phyloP scores from a whole-genome alignment of 371 early-diverging fungal species.

The Apophysomyces trapeziformis region DNA sequence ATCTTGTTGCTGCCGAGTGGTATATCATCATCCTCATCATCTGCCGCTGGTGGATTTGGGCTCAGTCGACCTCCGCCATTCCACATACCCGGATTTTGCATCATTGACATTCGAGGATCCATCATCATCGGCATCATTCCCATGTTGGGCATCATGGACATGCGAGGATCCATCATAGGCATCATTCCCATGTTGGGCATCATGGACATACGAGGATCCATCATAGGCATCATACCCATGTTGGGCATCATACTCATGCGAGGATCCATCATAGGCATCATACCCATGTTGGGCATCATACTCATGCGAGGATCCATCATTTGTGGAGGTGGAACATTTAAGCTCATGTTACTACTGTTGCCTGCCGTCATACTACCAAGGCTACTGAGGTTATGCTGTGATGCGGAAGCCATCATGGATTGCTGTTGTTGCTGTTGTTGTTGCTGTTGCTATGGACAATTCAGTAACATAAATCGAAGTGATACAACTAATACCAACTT shows the following conservation, averaged over 20 bases:
- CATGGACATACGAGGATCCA: constrained; percentile 23
- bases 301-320: constrained; percentile 43
- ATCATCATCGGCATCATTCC: constrained; percentile 32
- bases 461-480: not conserved
- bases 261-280: constrained; percentile 44
- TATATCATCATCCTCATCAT: constrained; percentile 46
- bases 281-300: constrained; percentile 33
- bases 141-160: constrained; percentile 30
- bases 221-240: constrained; percentile 20
- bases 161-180: constrained; percentile 47
- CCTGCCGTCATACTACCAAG: not conserved
- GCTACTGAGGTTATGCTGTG: constrained; percentile 16
- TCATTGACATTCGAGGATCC: constrained; percentile 40
- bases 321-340: constrained; percentile 1
- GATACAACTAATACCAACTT: constrained; percentile 16
- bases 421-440: constrained; percentile 18
- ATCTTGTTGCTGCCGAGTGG: constrained; percentile 17
- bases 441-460: not conserved
- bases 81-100: constrained; percentile 27
- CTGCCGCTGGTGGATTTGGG: constrained; percentile 19
- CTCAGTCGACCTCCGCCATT: constrained; percentile 25
- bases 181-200: constrained; percentile 24
- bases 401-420: constrained; percentile 18
- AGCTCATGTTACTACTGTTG: not conserved
- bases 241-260: constrained; percentile 27